Evolutionary conservation across 306 rosid genomes (phyloP), one percentile per base, ranked within the genome.

Genomic region (Ziziphus jujuba): DNA sequence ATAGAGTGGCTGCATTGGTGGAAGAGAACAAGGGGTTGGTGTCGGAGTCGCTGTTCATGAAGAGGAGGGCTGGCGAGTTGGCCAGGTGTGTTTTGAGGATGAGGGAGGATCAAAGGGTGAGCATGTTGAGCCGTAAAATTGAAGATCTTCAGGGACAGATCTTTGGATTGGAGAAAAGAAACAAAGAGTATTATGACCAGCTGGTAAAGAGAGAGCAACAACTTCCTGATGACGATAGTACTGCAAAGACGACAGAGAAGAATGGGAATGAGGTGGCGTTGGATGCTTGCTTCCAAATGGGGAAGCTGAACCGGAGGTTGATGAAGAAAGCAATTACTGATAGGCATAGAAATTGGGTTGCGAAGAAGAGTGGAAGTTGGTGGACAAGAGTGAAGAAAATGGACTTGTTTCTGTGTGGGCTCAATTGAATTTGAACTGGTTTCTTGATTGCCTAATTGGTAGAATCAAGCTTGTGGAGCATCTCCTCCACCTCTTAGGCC

Each of bases 141-240:
- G 96, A 90, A 70, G 96, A 90, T 74, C 95, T 95, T 50, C 97
- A 95, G 65, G 86, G 81, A 0, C 97, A 95, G 78, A 85, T 95
- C 19, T 75, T 82, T 69, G 93, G 95, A 2, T 75, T 95, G 80
- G 99, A 95, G 83, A 90, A 83, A 84, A 82, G 91, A 79, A 93
- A 93, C 80, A 83, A 80, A 58, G 96, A 90, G 72, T 93, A 90
- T 62, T 80, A 81, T 54, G 90, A 86, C 75, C 88, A 81, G 82
- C 86, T 84, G 23, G 65, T 81, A 68, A 82, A 65, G 44, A 70
- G 59, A 63, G 87, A 82, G 59, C 51, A 69, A 54, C 50, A 23
- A 22, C 65, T 54, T 28, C 61, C 40, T 1, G 76, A 77, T 19
- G 35, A 52, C 19, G 20, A 24, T 13, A 51, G n/a, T 8, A 67